A percentile compares a stretch with the other conserved stretches of the same genome.
Conservation (phyloP, 192 early-diverging fungal genomes). For the Rhizophagus clarus region DNA sequence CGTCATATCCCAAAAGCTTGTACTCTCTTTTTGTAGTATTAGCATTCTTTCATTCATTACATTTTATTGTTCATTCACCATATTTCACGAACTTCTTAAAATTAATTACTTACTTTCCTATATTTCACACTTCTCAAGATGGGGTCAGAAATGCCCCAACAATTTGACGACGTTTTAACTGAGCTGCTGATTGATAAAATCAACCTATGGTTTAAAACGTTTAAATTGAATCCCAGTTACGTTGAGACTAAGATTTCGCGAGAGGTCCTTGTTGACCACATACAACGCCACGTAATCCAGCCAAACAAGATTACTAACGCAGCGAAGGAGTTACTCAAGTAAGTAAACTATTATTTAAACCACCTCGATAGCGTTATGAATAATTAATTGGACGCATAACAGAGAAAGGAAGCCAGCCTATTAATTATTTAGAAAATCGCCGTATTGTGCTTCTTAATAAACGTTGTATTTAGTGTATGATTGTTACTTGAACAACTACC, state of each 20-base stretch:
- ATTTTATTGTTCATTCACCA: neutral
- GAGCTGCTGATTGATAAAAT: conserved; percentile 4
- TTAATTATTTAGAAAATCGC: neutral
- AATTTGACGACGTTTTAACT: conserved; percentile 13
- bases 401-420: neutral
- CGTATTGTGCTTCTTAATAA: neutral
- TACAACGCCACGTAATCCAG: neutral
- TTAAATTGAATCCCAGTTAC: conserved; percentile 12
- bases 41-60: neutral
- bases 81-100: neutral
- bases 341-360: neutral
- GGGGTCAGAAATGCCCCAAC: conserved; percentile 1
- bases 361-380: no score
- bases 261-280: neutral
- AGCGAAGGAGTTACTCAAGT: neutral
- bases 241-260: neutral
- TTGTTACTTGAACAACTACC: neutral
- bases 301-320: neutral
- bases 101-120: neutral
- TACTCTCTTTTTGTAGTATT: neutral
- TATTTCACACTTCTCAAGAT: neutral
- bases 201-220: conserved; percentile 3
- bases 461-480: neutral
- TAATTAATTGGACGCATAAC: no score
- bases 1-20: neutral